Conservation (phyloP, 805 yeast species). For the Starmerella scarabaei region DNA sequence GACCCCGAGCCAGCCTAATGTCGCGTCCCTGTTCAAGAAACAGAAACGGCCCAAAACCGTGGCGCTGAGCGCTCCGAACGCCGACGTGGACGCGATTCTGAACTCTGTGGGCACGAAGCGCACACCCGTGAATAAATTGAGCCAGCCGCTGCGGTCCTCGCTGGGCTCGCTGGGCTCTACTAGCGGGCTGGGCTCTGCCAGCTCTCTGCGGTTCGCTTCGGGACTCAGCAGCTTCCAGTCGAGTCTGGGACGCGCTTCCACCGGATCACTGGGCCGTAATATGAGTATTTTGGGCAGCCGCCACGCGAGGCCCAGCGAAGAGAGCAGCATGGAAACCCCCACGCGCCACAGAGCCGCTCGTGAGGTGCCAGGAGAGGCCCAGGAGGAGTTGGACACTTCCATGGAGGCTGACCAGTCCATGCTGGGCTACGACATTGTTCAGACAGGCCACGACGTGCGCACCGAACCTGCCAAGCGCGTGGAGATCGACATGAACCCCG, state of each 20-base stretch:
- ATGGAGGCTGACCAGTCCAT: conserved; percentile 5
- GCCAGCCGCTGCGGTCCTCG: conserved; percentile 5
- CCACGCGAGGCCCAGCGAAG: not conserved
- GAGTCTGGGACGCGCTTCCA: not conserved
- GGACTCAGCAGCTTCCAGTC: not conserved
- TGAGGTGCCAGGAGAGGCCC: not conserved
- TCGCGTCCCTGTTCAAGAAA: conserved; percentile 29
- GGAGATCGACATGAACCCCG: conserved; percentile 1
- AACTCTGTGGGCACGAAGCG: conserved; percentile 4
- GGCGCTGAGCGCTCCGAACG: not conserved
- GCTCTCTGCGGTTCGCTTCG: conserved; percentile 2
- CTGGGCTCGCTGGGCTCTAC: conserved; percentile 1
- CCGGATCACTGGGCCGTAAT: too few relatives aligned
- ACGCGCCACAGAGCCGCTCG: not conserved
- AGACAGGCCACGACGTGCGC: not conserved
- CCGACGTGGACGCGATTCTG: conserved; percentile 9
- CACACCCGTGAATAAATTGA: not conserved
- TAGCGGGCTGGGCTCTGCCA: conserved; percentile 1
- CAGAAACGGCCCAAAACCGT: conserved; percentile 6
- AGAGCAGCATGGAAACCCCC: conserved; percentile 1
- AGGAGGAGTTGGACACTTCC: not conserved
- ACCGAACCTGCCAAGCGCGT: not conserved
- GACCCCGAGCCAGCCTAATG: conserved; percentile 27
- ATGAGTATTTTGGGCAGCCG: not conserved
- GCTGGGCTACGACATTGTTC: conserved; percentile 5